phyloP scores from a whole-genome alignment of 2,329 filamentous ascomycete genomes.

The Colletotrichum theobromicola region DNA sequence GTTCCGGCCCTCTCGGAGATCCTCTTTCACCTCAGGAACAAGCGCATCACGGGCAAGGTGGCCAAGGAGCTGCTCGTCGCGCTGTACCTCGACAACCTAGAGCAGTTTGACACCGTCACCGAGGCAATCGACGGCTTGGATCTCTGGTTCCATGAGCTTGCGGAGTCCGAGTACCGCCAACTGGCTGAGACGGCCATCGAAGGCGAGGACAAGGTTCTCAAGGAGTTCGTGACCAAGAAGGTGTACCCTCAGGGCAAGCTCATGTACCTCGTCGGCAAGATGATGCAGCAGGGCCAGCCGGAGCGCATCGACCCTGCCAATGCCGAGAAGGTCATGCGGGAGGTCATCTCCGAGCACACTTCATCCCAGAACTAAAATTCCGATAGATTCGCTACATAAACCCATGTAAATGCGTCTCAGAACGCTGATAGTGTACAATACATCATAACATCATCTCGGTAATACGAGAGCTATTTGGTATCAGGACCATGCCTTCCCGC shows the following conservation, averaged over 20 bases:
- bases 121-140: conserved; percentile 50
- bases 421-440: conserved; percentile 12
- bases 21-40: conserved; percentile 50
- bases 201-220: conserved; percentile 52
- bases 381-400: background rate
- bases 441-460: conserved; percentile 9
- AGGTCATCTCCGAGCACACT: conserved; percentile 28
- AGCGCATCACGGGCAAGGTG: conserved; percentile 59
- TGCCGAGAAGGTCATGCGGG: conserved; percentile 52
- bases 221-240: conserved; percentile 49
- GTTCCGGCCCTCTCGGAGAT: conserved; percentile 55
- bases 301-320: conserved; percentile 59
- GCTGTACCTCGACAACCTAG: conserved; percentile 53
- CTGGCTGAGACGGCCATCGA: conserved; percentile 50
- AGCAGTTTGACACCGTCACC: conserved; percentile 40
- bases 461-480: conserved; percentile 2
- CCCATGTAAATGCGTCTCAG: background rate
- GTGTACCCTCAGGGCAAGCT: conserved; percentile 61
- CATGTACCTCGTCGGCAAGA: conserved; percentile 65
- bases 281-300: conserved; percentile 59
- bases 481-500: background rate
- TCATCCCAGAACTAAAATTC: background rate
- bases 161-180: conserved; percentile 49
- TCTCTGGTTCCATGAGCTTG: conserved; percentile 61
- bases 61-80: conserved; percentile 64